phyloP scores from a whole-genome alignment of 140 eudicot species.

The Bidens hawaiensis region DNA sequence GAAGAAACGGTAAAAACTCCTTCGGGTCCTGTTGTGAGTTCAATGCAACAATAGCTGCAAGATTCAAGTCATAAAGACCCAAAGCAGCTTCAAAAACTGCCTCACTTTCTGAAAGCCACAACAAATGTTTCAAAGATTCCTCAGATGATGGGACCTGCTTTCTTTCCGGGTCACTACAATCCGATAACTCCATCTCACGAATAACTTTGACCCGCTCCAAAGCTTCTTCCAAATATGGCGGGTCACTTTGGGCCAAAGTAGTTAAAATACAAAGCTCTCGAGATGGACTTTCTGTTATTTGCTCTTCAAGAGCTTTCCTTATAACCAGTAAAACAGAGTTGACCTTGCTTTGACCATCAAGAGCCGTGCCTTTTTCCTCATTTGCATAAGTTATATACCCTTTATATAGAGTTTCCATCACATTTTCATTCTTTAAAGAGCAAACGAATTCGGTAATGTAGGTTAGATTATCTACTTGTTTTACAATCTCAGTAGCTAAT shows the following conservation, averaged over 20 bases:
- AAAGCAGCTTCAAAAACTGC: conserved; percentile 96
- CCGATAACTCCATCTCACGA: conserved; percentile 75
- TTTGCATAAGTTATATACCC: conserved; percentile 41
- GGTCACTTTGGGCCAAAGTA: conserved; percentile 89
- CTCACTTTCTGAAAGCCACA: conserved; percentile 88
- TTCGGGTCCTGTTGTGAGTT: conserved; percentile 93
- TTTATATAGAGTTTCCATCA: conserved; percentile 67
- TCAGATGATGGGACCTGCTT: conserved; percentile 70
- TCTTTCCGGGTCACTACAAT: conserved; percentile 41
- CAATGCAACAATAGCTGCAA: conserved; percentile 95
- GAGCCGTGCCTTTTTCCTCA: conserved; percentile 23
- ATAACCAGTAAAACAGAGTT: conserved; percentile 59
- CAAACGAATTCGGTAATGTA: conserved; percentile 82
- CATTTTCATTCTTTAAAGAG: conserved; percentile 73
- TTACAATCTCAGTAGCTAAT: conserved; percentile 69
- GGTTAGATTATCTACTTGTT: conserved; percentile 75
- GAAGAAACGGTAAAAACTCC: conserved; percentile 91
- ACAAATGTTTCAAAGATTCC: conserved; percentile 84
- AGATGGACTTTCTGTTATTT: conserved; percentile 56
- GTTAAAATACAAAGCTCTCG: conserved; percentile 97
- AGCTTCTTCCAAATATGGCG: conserved; percentile 92
- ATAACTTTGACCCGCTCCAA: conserved; percentile 65
- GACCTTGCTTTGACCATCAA: conserved; percentile 40
- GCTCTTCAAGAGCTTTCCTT: conserved; percentile 82
- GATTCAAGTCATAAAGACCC: conserved; percentile 91